Conservation (phyloP, 192 early-diverging fungal genomes). For the Linnemannia zychae region DNA sequence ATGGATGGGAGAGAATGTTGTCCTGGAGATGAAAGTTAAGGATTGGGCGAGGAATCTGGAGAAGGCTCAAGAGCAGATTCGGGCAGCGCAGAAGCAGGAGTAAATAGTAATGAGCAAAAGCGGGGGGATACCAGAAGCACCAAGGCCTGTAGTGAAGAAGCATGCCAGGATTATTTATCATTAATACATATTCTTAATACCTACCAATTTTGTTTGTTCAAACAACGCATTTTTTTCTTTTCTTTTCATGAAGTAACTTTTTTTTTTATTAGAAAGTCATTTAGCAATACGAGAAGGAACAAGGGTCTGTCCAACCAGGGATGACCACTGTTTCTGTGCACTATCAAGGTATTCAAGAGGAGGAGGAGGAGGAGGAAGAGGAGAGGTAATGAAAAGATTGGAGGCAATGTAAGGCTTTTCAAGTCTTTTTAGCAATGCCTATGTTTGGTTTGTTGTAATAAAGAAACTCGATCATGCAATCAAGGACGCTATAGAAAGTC, state of each 20-base stretch:
- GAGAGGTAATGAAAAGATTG: not conserved
- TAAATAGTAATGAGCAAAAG: not conserved
- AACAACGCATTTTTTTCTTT: too few relatives aligned
- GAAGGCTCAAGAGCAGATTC: not conserved
- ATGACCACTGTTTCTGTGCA: not conserved
- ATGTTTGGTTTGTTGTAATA: not conserved
- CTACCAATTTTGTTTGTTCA: too few relatives aligned
- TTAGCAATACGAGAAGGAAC: not conserved
- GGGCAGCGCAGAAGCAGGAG: not conserved
- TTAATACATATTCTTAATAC: too few relatives aligned
- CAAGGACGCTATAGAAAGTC: too few relatives aligned
- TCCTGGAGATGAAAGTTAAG: constrained; percentile 35
- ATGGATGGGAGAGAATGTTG: constrained; percentile 44
- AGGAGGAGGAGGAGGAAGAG: not conserved
- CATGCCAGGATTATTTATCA: too few relatives aligned
- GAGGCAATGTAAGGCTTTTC: not conserved
- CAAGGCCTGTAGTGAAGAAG: too few relatives aligned
- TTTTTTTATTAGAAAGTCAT: not conserved
- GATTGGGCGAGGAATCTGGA: constrained; percentile 19
- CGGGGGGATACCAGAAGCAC: not conserved
- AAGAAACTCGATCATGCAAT: not conserved
- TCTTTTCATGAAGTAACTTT: not conserved
- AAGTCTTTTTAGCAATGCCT: not conserved
- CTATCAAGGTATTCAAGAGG: not conserved
- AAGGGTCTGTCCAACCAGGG: not conserved